Conservation (phyloP, 2,329 filamentous ascomycete genomes). For the Sporothrix luriei region DNA sequence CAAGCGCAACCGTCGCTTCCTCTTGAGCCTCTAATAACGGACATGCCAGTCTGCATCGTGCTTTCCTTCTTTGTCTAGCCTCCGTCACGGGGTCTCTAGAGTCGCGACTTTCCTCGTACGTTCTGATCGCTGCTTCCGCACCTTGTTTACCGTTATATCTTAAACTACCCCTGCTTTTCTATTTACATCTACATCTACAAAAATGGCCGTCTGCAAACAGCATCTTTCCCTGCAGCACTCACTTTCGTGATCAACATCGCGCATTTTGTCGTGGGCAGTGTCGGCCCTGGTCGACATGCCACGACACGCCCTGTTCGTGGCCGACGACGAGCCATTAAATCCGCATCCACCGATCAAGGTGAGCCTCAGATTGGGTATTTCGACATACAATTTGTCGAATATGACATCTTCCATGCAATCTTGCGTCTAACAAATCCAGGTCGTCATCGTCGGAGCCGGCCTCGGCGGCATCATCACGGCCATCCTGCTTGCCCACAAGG, state of each 20-base stretch:
- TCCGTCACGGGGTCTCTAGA: no score
- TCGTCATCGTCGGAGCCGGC: neutral
- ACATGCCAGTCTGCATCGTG: neutral
- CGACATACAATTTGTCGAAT: neutral
- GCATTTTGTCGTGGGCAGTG: neutral
- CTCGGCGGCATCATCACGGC: slow-evolving; percentile 15
- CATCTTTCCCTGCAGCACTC: neutral
- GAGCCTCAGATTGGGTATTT: neutral
- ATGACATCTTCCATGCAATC: neutral
- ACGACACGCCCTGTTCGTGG: slow-evolving; percentile 17
- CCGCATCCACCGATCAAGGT: slow-evolving; percentile 35
- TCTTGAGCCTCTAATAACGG: slow-evolving; percentile 11
- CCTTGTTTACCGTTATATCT: neutral
- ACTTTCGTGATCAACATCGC: neutral
- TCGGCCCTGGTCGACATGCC: slow-evolving; percentile 6
- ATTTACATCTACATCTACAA: slow-evolving; percentile 2
- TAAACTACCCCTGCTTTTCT: neutral
- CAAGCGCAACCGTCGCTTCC: neutral
- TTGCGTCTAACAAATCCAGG: neutral
- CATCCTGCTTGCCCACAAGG: neutral
- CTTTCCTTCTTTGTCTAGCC: slow-evolving; percentile 15
- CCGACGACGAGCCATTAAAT: slow-evolving; percentile 15
- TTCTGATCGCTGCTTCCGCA: neutral
- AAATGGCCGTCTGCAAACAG: neutral
- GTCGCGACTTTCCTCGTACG: slow-evolving; percentile 8